These are phyloP conservation scores for Phytophthora vignae DNA, from an alignment of 352 stramenopile genomes.

Conservation along the genomic window DNA sequence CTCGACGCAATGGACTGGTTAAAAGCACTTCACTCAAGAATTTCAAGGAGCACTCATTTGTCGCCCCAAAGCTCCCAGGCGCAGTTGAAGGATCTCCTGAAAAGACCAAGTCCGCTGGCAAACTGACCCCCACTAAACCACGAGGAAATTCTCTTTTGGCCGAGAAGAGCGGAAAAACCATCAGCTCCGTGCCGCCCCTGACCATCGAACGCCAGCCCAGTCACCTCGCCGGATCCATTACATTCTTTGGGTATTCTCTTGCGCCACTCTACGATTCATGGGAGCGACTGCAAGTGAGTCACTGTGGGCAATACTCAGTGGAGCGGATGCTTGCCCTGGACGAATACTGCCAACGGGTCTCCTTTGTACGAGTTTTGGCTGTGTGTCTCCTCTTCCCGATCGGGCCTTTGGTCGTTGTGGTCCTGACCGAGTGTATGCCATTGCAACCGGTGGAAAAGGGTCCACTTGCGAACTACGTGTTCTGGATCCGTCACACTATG, in stretches of 20 bases:
- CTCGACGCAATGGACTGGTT: background rate
- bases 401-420: slow-evolving; percentile 14
- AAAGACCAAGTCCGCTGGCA: slow-evolving; percentile 1
- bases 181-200: background rate
- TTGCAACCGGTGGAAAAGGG: slow-evolving; percentile 19
- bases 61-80: slow-evolving; percentile 3
- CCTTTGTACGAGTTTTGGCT: slow-evolving; percentile 4
- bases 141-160: background rate
- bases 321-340: slow-evolving; percentile 35
- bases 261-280: slow-evolving; percentile 24
- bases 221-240: background rate
- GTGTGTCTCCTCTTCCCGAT: slow-evolving; percentile 33
- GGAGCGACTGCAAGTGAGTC: slow-evolving; percentile 35
- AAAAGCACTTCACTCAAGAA: slow-evolving; percentile 3
- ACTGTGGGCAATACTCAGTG: slow-evolving; percentile 40
- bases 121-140: too few relatives aligned
- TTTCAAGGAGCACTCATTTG: background rate
- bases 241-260: slow-evolving; percentile 15
- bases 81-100: slow-evolving; percentile 16
- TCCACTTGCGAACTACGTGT: slow-evolving; percentile 15
- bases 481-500: slow-evolving; percentile 25
- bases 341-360: slow-evolving; percentile 33
- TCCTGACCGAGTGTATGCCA: slow-evolving; percentile 21
- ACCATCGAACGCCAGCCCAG: slow-evolving; percentile 5
- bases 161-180: slow-evolving; percentile 11